A percentile compares a stretch with the other conserved stretches of the same genome.
Evolutionary conservation across 768 basidiomycete species (phyloP).

Genomic region (Termitomyces sp.): DNA sequence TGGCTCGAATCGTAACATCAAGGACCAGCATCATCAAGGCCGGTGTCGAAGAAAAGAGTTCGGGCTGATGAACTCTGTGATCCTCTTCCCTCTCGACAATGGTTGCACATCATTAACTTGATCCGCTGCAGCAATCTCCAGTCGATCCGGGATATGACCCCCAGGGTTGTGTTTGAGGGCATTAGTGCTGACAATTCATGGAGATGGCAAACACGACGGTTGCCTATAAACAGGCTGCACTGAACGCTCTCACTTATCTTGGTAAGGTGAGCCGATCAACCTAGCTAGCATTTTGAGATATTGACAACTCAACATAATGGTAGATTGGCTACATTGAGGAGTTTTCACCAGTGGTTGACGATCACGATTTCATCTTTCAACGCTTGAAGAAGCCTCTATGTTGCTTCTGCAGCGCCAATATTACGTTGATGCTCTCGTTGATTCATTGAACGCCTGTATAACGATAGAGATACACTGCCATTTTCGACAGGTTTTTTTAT

Average conservation of each 20-base stretch:
- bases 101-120: background rate
- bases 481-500: constrained; percentile 57
- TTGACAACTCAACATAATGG: background rate
- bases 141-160: constrained; percentile 70
- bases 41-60: constrained; percentile 75
- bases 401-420: constrained; percentile 65
- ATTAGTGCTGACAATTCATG: constrained; percentile 69
- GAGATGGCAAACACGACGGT: constrained; percentile 72
- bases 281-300: background rate
- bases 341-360: background rate
- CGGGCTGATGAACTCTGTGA: constrained; percentile 61
- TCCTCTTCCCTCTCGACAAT: background rate
- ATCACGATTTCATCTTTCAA: constrained; percentile 23
- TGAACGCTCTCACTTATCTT: constrained; percentile 72
- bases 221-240: constrained; percentile 75
- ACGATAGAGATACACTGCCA: constrained; percentile 66
- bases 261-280: constrained; percentile 40
- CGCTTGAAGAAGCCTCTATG: constrained; percentile 73
- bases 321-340: constrained; percentile 68
- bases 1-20: constrained; percentile 74
- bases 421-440: constrained; percentile 61
- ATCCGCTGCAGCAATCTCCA: constrained; percentile 51
- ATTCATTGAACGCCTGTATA: constrained; percentile 75
- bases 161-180: constrained; percentile 70
- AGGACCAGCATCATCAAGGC: constrained; percentile 69